phyloP scores from a whole-genome alignment of 495 filamentous ascomycete species.

The Trypethelium eluteriae region DNA sequence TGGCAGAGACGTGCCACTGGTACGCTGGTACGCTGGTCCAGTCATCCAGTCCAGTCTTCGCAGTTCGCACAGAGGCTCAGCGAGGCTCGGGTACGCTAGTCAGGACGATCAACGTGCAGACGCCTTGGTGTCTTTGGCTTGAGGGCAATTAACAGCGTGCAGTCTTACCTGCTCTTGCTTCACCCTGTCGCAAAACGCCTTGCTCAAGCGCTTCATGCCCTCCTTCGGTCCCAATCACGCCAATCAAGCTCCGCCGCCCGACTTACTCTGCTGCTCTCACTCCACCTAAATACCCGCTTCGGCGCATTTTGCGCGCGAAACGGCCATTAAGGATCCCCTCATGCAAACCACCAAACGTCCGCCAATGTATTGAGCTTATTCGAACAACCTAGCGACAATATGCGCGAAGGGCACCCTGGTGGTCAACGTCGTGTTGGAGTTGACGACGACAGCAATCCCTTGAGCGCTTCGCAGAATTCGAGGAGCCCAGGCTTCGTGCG shows the following conservation, averaged over 20 bases:
- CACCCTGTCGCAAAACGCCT: background rate
- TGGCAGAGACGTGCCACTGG: too few species aligned
- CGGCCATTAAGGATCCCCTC: conserved; percentile 6
- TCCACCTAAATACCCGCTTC: conserved; percentile 5
- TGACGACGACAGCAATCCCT: background rate
- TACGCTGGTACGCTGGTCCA: too few species aligned
- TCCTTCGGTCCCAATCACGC: background rate
- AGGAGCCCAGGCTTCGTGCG: background rate
- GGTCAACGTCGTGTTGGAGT: background rate
- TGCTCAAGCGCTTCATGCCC: conserved; percentile 4
- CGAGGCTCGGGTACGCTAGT: too few species aligned
- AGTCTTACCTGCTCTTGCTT: background rate
- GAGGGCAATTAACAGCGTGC: background rate
- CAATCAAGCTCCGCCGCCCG: background rate
- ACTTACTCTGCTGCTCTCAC: too few species aligned
- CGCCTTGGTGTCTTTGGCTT: background rate
- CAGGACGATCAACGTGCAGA: too few species aligned
- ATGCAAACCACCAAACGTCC: conserved; percentile 6
- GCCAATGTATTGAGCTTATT: conserved; percentile 7
- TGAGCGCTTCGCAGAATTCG: background rate
- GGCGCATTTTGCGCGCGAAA: conserved; percentile 9
- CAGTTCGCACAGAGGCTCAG: too few species aligned
- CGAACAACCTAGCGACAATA: conserved; percentile 5
- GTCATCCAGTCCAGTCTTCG: too few species aligned
- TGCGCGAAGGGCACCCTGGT: background rate